Percentiles rank a stretch among this genome's conserved stretches.
Conservation (phyloP, 2,329 filamentous ascomycete species). For the Nothophaeocryptopus gaeumannii region DNA sequence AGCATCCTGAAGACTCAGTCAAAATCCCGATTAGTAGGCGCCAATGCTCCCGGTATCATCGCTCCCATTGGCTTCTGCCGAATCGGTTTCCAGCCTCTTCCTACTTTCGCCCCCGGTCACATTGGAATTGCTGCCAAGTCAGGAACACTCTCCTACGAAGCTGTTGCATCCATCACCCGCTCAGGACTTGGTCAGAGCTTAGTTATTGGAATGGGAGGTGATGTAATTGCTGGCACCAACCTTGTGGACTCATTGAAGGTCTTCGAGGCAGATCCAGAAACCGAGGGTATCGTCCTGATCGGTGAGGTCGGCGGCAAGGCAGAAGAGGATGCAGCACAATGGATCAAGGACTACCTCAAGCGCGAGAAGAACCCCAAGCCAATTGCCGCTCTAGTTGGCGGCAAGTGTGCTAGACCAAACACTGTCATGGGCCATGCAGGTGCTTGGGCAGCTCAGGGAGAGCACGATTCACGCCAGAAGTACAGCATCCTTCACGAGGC, state of each 20-base stretch:
- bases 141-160: conserved; percentile 76
- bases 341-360: conserved; percentile 65
- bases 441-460: conserved; percentile 66
- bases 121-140: conserved; percentile 78
- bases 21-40: conserved; percentile 69
- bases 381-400: conserved; percentile 69
- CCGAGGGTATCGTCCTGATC: conserved; percentile 68
- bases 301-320: conserved; percentile 70
- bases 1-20: conserved; percentile 69
- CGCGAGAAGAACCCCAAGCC: conserved; percentile 65
- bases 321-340: conserved; percentile 70
- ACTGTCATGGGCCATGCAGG: conserved; percentile 78
- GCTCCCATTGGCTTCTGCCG: conserved; percentile 67
- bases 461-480: conserved; percentile 64
- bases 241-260: conserved; percentile 68
- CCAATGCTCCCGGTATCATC: conserved; percentile 80
- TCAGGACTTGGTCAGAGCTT: conserved; percentile 75
- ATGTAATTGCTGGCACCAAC: conserved; percentile 70
- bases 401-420: conserved; percentile 60
- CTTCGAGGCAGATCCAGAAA: conserved; percentile 64
- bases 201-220: conserved; percentile 74
- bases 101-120: conserved; percentile 66
- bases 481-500: conserved; percentile 63
- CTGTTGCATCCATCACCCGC: conserved; percentile 69
- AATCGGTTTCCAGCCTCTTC: conserved; percentile 73